Percentiles rank a stretch among this genome's conserved stretches.
Conservation (phyloP, 495 filamentous ascomycete genomes). For the Mytilinidion resinicola region DNA sequence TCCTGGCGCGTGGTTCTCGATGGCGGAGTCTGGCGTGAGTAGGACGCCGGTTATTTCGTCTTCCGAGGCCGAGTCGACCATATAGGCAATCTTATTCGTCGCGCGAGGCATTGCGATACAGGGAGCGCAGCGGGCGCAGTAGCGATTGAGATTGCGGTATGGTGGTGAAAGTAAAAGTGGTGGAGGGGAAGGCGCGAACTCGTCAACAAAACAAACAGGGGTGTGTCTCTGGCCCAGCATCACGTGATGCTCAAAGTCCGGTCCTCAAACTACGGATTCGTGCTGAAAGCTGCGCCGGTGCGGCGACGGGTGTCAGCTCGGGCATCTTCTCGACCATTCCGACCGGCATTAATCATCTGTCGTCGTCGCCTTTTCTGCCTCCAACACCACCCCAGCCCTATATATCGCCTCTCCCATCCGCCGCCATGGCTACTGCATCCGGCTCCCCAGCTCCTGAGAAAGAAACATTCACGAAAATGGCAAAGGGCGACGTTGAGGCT, state of each 20-base stretch:
- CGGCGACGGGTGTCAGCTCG: too few relatives aligned
- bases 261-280: too few relatives aligned
- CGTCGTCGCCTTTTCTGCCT: too few relatives aligned
- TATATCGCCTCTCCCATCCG: too few relatives aligned
- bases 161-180: not conserved
- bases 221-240: too few relatives aligned
- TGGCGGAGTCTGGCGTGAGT: slow-evolving; percentile 34
- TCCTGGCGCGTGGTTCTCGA: slow-evolving; percentile 28
- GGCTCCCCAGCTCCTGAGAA: slow-evolving; percentile 31
- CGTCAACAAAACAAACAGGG: too few relatives aligned
- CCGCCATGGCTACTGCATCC: slow-evolving; percentile 40
- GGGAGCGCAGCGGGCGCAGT: not conserved
- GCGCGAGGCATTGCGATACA: slow-evolving; percentile 48
- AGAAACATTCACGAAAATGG: slow-evolving; percentile 51
- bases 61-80: slow-evolving; percentile 64
- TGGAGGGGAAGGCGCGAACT: too few relatives aligned
- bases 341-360: too few relatives aligned
- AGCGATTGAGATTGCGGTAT: not conserved
- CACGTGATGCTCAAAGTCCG: too few relatives aligned
- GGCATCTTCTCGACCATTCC: too few relatives aligned
- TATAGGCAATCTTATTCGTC: slow-evolving; percentile 51
- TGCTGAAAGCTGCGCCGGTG: too few relatives aligned
- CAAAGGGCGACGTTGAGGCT: slow-evolving; percentile 63
- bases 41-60: slow-evolving; percentile 44
- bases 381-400: too few relatives aligned